phyloP scores from a whole-genome alignment of 2,329 filamentous ascomycete species.

The Macrophomina tecta region DNA sequence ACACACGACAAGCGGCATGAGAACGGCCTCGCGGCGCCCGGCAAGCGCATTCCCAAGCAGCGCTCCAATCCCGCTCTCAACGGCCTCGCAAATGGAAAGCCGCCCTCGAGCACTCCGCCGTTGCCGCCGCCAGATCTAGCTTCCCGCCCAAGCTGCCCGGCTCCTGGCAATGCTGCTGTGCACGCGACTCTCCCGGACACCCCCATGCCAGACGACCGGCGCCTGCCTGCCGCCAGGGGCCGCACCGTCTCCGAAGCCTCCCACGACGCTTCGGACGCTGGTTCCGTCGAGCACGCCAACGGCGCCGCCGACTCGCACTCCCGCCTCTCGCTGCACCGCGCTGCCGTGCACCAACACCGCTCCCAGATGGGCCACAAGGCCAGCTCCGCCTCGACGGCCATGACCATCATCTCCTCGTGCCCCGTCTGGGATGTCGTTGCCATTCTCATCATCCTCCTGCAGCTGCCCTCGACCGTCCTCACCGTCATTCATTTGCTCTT shows the following conservation, averaged over 20 bases:
- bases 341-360: conserved; percentile 59
- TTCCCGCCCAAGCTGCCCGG: conserved; percentile 43
- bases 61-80: conserved; percentile 54
- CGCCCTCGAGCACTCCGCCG: conserved; percentile 46
- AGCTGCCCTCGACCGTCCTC: conserved; percentile 85
- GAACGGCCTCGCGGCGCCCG: conserved; percentile 82
- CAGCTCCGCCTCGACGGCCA: conserved; percentile 74
- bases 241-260: conserved; percentile 52
- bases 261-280: conserved; percentile 51
- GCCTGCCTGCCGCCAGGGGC: conserved; percentile 38
- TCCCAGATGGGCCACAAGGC: conserved; percentile 55
- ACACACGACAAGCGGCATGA: conserved; percentile 71
- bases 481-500: conserved; percentile 92
- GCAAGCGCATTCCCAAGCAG: conserved; percentile 66
- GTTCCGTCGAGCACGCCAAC: conserved; percentile 40
- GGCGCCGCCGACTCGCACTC: conserved; percentile 48
- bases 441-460: conserved; percentile 93
- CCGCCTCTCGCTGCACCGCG: conserved; percentile 38
- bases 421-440: conserved; percentile 94
- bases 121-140: conserved; percentile 47
- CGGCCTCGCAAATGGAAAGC: conserved; percentile 50
- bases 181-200: conserved; percentile 24
- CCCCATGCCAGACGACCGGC: conserved; percentile 29
- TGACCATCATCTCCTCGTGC: conserved; percentile 87
- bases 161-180: conserved; percentile 35